phyloP scores from a whole-genome alignment of 2,329 filamentous ascomycete species.

The Colletotrichum sp. region DNA sequence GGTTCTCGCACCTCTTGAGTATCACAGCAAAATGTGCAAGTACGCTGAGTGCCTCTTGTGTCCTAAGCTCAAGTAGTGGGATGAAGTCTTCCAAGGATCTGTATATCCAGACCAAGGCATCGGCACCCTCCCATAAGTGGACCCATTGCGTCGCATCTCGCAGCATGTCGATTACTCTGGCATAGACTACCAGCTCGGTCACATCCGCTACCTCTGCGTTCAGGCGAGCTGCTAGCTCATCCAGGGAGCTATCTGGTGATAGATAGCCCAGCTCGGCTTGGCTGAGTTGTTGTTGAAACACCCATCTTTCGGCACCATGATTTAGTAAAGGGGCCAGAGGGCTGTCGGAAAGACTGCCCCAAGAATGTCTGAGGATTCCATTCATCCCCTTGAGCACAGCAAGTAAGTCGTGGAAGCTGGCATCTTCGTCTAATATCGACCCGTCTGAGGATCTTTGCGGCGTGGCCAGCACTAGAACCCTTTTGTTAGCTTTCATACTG shows the following conservation, averaged over 20 bases:
- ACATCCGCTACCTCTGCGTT: background rate
- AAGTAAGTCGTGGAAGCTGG: background rate
- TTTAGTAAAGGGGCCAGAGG: background rate
- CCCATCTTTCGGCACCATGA: background rate
- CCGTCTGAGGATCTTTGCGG: background rate
- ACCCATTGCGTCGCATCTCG: background rate
- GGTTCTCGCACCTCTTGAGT: background rate
- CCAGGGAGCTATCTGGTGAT: background rate
- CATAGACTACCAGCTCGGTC: background rate
- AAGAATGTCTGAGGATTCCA: background rate
- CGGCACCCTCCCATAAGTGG: background rate
- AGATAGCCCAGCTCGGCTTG: background rate
- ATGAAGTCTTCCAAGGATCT: background rate
- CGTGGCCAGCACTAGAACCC: background rate
- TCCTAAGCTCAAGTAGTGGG: background rate
- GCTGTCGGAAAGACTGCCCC: background rate
- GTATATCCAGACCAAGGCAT: slow-evolving; percentile 1
- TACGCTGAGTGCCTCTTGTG: background rate
- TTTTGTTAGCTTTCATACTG: background rate
- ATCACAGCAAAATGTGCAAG: background rate
- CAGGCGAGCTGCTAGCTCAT: background rate
- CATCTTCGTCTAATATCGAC: background rate
- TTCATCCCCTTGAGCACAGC: background rate
- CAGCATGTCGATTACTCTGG: background rate
- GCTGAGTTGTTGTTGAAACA: background rate